A percentile compares a stretch with the other conserved stretches of the same genome.
phyloP scores from a whole-genome alignment of 2,329 filamentous ascomycete species.

The Calonectria hongkongensis region DNA sequence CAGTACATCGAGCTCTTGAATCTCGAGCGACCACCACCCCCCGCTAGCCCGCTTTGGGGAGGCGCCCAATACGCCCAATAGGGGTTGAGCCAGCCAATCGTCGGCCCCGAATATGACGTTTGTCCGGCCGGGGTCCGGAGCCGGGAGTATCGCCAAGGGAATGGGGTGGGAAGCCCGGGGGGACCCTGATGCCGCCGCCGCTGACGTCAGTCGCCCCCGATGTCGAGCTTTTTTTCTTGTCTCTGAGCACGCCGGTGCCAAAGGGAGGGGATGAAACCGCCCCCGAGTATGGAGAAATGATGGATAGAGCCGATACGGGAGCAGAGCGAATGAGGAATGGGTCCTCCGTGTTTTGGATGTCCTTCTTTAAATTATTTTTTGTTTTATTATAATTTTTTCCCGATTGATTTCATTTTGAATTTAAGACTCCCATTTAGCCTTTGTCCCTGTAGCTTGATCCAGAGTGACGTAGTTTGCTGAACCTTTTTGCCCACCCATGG shows the following conservation, averaged over 20 bases:
- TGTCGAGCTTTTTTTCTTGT: slow-evolving; percentile 3
- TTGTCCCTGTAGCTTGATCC: slow-evolving; percentile 24
- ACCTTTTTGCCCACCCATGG: slow-evolving; percentile 8
- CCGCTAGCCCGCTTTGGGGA: slow-evolving; percentile 21
- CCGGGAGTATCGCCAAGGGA: slow-evolving; percentile 46
- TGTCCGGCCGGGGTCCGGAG: slow-evolving; percentile 48
- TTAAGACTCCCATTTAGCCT: slow-evolving; percentile 13
- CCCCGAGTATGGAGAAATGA: slow-evolving; percentile 14
- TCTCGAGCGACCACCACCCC: not conserved
- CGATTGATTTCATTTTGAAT: slow-evolving; percentile 6
- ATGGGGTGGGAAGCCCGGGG: slow-evolving; percentile 41
- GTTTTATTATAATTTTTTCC: not conserved
- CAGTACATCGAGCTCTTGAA: not conserved
- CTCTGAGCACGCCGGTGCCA: not conserved
- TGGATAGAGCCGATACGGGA: slow-evolving; percentile 17
- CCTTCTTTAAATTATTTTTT: slow-evolving; percentile 1
- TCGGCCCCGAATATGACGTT: slow-evolving; percentile 52
- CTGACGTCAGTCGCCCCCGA: slow-evolving; percentile 53
- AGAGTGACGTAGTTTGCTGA: slow-evolving; percentile 21
- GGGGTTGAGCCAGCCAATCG: slow-evolving; percentile 43
- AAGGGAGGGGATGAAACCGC: slow-evolving; percentile 10
- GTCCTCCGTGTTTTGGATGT: slow-evolving; percentile 18
- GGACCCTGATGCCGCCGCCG: slow-evolving; percentile 51
- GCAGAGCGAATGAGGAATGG: slow-evolving; percentile 6
- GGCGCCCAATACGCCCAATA: slow-evolving; percentile 12